Conservation (phyloP, 441 rosid genomes). For the Arabidopsis lyrata region DNA sequence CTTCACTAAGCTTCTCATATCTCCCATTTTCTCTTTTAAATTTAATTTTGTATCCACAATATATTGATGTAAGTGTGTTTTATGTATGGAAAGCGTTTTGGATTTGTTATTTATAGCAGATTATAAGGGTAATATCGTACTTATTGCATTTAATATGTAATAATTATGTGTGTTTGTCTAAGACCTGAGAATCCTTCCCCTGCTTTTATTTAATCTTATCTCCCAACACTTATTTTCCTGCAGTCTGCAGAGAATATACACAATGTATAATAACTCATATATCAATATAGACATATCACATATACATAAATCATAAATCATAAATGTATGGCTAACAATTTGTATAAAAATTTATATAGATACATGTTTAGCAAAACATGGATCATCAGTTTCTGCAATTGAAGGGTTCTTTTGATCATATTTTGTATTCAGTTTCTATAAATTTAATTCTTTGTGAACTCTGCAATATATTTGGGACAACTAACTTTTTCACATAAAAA, state of each 20-base stretch:
- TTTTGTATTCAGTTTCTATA: too few relatives aligned
- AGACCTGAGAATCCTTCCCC: slow-evolving; percentile 9
- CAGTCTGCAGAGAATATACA: slow-evolving; percentile 9
- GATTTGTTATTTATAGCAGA: slow-evolving; percentile 36
- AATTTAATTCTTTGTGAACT: too few relatives aligned
- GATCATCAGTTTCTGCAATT: background rate
- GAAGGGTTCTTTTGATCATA: background rate
- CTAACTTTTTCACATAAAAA: too few relatives aligned
- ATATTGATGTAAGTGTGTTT: slow-evolving; percentile 7
- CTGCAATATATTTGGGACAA: too few relatives aligned
- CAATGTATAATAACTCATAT: background rate
- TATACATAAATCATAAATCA: background rate
- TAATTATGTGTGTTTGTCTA: background rate
- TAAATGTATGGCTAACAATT: background rate
- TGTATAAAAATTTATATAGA: background rate
- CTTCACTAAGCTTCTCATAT: slow-evolving; percentile 35
- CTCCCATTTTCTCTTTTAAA: slow-evolving; percentile 23
- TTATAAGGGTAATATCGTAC: background rate
- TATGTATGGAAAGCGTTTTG: background rate
- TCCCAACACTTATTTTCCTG: slow-evolving; percentile 15
- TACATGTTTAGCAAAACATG: background rate
- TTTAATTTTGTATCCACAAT: background rate
- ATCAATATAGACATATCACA: background rate
- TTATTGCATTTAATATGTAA: background rate
- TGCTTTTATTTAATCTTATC: slow-evolving; percentile 25